phyloP scores from a whole-genome alignment of 2,329 filamentous ascomycete genomes.

The Seiridium cupressi region DNA sequence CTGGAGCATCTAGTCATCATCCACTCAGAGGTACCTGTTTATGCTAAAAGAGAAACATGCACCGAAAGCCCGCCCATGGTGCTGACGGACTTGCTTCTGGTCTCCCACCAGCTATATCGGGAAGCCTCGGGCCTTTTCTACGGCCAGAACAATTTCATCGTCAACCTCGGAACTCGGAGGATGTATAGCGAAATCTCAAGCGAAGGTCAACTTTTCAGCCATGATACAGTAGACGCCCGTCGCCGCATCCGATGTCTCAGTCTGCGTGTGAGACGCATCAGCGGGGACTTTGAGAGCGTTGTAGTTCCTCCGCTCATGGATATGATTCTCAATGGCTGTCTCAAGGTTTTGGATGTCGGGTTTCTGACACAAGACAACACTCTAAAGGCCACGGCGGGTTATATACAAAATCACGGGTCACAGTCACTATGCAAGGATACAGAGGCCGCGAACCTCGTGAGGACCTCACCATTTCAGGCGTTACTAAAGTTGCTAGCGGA shows the following conservation, averaged over 20 bases:
- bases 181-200: constrained; percentile 22
- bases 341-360: constrained; percentile 22
- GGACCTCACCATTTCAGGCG: constrained; percentile 27
- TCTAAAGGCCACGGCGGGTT: not conserved
- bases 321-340: constrained; percentile 25
- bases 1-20: constrained; percentile 23
- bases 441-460: constrained; percentile 15
- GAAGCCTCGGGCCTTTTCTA: constrained; percentile 30
- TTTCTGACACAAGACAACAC: constrained; percentile 18
- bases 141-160: constrained; percentile 23
- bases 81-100: constrained; percentile 21
- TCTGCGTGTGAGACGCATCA: constrained; percentile 23
- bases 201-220: constrained; percentile 26
- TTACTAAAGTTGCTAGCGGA: constrained; percentile 42
- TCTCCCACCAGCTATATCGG: constrained; percentile 29
- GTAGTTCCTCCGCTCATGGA: constrained; percentile 25
- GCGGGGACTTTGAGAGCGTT: constrained; percentile 26
- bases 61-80: not conserved
- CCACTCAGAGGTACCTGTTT: constrained; percentile 16
- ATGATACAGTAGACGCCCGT: constrained; percentile 22
- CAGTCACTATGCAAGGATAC: constrained; percentile 3
- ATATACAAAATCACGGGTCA: not conserved
- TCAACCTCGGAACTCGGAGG: constrained; percentile 26
- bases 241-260: constrained; percentile 24
- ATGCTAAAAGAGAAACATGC: constrained; percentile 17